phyloP scores from a whole-genome alignment of 1,139 yeast species.

The Kurtzmaniella quercitrusa region DNA sequence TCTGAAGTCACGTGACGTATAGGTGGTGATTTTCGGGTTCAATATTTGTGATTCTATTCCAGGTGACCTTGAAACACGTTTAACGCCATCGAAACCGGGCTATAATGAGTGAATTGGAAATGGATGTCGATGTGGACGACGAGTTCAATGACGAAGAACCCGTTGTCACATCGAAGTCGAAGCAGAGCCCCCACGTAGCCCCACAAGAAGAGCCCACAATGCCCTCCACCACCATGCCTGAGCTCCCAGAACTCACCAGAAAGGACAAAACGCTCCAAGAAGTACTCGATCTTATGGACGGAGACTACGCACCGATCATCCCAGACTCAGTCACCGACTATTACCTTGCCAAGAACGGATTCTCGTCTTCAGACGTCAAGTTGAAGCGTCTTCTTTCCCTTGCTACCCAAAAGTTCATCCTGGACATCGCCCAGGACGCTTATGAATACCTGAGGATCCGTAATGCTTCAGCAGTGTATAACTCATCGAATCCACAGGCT shows the following conservation, averaged over 20 bases:
- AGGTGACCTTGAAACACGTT: too few species aligned
- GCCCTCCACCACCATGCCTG: constrained; percentile 28
- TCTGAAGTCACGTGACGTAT: too few species aligned
- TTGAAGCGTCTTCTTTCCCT: constrained; percentile 84
- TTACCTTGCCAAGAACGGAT: constrained; percentile 84
- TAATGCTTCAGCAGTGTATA: constrained; percentile 76
- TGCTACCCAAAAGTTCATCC: constrained; percentile 92
- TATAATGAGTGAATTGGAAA: constrained; percentile 10
- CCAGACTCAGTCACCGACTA: constrained; percentile 99
- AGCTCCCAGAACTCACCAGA: constrained; percentile 67
- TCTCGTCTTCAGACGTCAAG: constrained; percentile 73
- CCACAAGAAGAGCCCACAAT: constrained; percentile 5
- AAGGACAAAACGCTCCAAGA: constrained; percentile 87
- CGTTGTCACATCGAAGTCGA: background rate
- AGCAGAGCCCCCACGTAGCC: background rate
- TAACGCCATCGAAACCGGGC: too few species aligned
- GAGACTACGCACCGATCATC: constrained; percentile 88
- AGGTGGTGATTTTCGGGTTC: too few species aligned
- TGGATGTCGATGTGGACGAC: constrained; percentile 26
- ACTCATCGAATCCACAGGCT: constrained; percentile 80
- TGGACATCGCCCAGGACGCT: constrained; percentile 95
- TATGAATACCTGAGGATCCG: constrained; percentile 92
- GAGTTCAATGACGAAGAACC: constrained; percentile 17
- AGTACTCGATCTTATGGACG: constrained; percentile 80
- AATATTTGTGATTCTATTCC: too few species aligned